Evolutionary conservation across 1,284 basidiomycete genomes (phyloP).

Genomic region (Papiliotrema terrestris): DNA sequence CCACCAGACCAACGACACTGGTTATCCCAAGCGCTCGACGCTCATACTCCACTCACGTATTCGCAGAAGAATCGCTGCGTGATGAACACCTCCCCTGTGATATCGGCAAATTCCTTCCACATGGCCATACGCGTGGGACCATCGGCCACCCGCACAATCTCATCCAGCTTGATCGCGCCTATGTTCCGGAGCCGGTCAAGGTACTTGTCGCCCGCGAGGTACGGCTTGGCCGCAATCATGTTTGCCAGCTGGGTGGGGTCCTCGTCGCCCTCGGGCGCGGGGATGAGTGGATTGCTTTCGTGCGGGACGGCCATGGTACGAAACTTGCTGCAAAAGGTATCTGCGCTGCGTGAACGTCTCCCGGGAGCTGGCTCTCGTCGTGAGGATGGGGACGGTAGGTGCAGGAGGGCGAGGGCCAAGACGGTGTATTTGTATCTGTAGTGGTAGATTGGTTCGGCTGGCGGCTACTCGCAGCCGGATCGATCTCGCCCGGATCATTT

Average conservation of each 20-base stretch:
- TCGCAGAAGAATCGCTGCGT: conserved; percentile 20
- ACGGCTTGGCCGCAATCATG: conserved; percentile 35
- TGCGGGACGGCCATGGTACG: too few species aligned
- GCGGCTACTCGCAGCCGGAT: too few species aligned
- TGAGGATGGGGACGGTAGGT: too few species aligned
- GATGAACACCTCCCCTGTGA: conserved; percentile 6
- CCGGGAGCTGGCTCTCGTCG: too few species aligned
- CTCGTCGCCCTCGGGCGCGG: conserved; percentile 6
- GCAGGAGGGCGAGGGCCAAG: too few species aligned
- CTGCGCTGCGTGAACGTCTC: too few species aligned
- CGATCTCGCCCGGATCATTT: too few species aligned
- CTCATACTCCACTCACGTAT: conserved; percentile 25
- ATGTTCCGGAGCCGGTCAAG: conserved; percentile 22
- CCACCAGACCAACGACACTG: neutral
- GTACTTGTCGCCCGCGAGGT: conserved; percentile 34
- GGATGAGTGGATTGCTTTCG: neutral
- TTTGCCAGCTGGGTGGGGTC: conserved; percentile 8
- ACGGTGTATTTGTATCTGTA: too few species aligned
- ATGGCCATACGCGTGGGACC: conserved; percentile 3
- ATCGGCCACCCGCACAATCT: conserved; percentile 17
- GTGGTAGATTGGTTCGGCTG: too few species aligned
- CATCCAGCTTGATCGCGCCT: conserved; percentile 14
- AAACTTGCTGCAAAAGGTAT: too few species aligned
- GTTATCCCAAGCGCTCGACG: neutral
- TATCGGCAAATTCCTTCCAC: conserved; percentile 6